These are phyloP conservation scores for Baorangia bicolor DNA, from an alignment of 768 basidiomycete genomes.

Conservation along the genomic window DNA sequence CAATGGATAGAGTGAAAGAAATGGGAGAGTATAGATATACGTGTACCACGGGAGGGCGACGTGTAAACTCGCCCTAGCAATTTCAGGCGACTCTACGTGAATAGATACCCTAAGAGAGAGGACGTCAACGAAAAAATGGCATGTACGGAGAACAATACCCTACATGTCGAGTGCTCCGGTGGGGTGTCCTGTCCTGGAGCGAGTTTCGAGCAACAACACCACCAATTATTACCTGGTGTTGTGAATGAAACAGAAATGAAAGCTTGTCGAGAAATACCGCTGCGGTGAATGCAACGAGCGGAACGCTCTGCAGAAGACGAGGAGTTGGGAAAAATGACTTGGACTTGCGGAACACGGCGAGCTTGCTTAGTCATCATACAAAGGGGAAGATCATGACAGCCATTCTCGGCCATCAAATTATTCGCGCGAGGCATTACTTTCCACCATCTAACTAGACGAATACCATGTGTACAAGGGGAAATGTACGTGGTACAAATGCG, in stretches of 20 bases:
- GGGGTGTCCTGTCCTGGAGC: constrained; percentile 1
- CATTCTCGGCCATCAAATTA: not conserved
- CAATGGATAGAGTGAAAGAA: constrained; percentile 77
- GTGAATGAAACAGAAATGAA: not conserved
- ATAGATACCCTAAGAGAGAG: constrained; percentile 39
- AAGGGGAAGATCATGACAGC: not conserved
- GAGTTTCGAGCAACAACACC: not conserved
- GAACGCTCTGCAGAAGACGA: constrained; percentile 1
- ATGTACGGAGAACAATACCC: not conserved
- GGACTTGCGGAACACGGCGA: not conserved
- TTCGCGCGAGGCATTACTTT: no score
- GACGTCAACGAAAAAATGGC: not conserved
- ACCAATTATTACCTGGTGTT: not conserved
- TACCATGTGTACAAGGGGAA: no score
- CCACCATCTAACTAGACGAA: not conserved
- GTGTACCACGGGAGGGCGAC: constrained; percentile 64
- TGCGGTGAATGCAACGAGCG: not conserved
- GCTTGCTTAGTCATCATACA: constrained; percentile 20
- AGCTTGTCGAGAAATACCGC: not conserved
- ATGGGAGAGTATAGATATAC: constrained; percentile 74
- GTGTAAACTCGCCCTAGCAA: constrained; percentile 65
- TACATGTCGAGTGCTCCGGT: constrained; percentile 19
- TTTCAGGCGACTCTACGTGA: constrained; percentile 63
- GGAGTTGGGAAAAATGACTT: not conserved
- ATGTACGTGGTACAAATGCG: not conserved